These are phyloP conservation scores for Saturnispora sanitii DNA, from an alignment of 805 yeast species.

Conservation along the genomic window DNA sequence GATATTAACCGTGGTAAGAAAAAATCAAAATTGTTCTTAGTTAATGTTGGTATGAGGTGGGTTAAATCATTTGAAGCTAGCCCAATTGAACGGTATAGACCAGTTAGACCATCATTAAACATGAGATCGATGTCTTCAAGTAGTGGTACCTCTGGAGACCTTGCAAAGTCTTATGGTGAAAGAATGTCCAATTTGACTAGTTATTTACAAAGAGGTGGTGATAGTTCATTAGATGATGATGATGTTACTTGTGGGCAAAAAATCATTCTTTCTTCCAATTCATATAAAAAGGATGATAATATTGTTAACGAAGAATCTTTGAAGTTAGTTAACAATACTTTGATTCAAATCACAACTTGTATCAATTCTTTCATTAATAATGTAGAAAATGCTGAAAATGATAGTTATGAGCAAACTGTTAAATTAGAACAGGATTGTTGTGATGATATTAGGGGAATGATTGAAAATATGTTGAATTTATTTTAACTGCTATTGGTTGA, in stretches of 20 bases:
- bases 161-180: slow-evolving; percentile 1
- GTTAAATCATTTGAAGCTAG: slow-evolving; percentile 18
- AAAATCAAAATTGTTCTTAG: slow-evolving; percentile 12
- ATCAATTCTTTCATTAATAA: slow-evolving; percentile 1
- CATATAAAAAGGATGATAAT: background rate
- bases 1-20: slow-evolving; percentile 26
- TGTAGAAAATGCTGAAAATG: background rate
- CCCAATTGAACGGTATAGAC: background rate
- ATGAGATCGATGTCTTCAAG: slow-evolving; percentile 7
- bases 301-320: background rate
- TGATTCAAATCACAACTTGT: slow-evolving; percentile 2
- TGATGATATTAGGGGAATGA: slow-evolving; percentile 10
- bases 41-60: slow-evolving; percentile 23
- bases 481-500: background rate
- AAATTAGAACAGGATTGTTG: slow-evolving; percentile 15
- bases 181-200: slow-evolving; percentile 6
- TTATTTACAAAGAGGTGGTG: slow-evolving; percentile 1
- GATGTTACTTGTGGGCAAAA: slow-evolving; percentile 7
- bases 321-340: slow-evolving; percentile 1
- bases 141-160: background rate
- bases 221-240: background rate
- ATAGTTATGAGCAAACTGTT: slow-evolving; percentile 9
- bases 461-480: slow-evolving; percentile 2
- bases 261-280: slow-evolving; percentile 8
- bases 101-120: slow-evolving; percentile 2